A percentile compares a stretch with the other conserved stretches of the same genome.
phyloP scores from a whole-genome alignment of 2,329 filamentous ascomycete species.

The Pezicula radicicola region DNA sequence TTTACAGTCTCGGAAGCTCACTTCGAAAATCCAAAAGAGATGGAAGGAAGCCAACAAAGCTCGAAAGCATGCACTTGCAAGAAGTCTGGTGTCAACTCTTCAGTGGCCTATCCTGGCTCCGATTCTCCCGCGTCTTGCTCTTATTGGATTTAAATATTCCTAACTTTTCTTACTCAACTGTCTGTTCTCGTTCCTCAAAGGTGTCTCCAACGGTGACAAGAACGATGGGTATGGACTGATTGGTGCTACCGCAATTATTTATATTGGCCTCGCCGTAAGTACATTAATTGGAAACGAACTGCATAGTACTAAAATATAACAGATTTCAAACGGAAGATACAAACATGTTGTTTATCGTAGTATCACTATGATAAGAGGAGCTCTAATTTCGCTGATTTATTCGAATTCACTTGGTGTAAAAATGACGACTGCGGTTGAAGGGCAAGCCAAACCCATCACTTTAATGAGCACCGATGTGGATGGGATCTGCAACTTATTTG shows the following conservation, averaged over 20 bases:
- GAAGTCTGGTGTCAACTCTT: constrained; percentile 21
- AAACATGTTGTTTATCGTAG: constrained; percentile 33
- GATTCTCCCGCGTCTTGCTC: constrained; percentile 35
- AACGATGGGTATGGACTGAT: background rate
- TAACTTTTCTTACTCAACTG: constrained; percentile 43
- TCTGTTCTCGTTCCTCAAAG: constrained; percentile 28
- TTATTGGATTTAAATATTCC: constrained; percentile 38
- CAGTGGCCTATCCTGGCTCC: constrained; percentile 28
- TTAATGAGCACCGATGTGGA: constrained; percentile 44
- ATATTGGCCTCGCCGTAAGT: constrained; percentile 9
- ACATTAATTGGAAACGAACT: background rate
- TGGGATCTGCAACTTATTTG: constrained; percentile 19
- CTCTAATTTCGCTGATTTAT: constrained; percentile 16
- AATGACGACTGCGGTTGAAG: constrained; percentile 23
- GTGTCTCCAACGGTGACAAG: background rate
- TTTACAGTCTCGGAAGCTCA: constrained; percentile 10
- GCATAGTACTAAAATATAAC: constrained; percentile 9
- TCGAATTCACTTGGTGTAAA: constrained; percentile 35
- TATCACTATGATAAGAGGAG: constrained; percentile 33
- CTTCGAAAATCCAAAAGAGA: background rate
- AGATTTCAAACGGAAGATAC: constrained; percentile 22
- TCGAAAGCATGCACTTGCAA: background rate
- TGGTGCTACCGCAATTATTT: background rate
- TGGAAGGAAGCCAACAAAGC: background rate
- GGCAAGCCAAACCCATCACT: constrained; percentile 35